Conservation (phyloP, 202 grass and related monocot species). For the Cymbopogon flexuosus region DNA sequence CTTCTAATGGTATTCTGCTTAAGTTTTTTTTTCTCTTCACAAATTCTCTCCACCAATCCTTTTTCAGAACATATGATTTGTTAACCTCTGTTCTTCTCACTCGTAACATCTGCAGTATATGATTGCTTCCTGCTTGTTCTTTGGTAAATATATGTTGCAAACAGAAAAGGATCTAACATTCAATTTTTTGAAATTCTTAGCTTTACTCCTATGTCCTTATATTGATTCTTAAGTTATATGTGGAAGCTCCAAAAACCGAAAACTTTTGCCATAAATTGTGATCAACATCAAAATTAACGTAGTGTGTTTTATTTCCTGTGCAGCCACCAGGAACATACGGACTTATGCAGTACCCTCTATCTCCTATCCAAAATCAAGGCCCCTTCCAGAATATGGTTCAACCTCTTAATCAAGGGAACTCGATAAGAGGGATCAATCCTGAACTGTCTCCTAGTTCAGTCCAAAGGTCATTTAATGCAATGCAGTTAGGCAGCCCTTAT, state of each 20-base stretch:
- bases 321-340: conserved; percentile 85
- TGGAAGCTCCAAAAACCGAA: not conserved
- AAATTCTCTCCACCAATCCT: not conserved
- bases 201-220: not conserved
- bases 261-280: not conserved
- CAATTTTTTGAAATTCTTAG: not conserved
- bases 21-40: not conserved
- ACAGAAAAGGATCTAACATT: not conserved
- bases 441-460: conserved; percentile 54
- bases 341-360: conserved; percentile 74
- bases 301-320: conserved; percentile 20
- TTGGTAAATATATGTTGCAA: not conserved
- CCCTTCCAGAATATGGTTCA: conserved; percentile 64
- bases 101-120: not conserved
- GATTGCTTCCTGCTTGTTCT: not conserved
- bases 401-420: conserved; percentile 63
- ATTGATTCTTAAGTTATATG: not conserved
- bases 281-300: not conserved
- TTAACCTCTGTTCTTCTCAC: not conserved
- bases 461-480: conserved; percentile 65
- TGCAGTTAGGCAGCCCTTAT: conserved; percentile 72
- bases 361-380: conserved; percentile 93
- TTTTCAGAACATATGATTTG: not conserved
- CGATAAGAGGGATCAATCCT: conserved; percentile 53
- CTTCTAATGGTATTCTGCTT: not conserved